Conservation (phyloP, 768 basidiomycete species). For the Lactarius sanguifluus region DNA sequence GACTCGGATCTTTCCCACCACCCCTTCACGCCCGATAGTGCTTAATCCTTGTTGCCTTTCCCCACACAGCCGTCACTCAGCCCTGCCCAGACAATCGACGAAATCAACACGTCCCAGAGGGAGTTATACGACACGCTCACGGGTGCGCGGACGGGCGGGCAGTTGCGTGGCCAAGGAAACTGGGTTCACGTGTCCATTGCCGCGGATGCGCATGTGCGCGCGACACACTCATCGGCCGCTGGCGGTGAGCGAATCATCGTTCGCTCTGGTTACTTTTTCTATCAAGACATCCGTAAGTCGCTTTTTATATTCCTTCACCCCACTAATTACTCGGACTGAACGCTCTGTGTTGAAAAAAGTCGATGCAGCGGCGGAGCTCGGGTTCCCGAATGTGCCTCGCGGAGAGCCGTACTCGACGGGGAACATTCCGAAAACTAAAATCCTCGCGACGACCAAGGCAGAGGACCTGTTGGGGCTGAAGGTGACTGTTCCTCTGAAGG, state of each 20-base stretch:
- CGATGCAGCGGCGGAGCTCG: constrained; percentile 16
- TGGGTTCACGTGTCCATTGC: constrained; percentile 14
- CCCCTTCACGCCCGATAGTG: background rate
- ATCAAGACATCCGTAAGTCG: constrained; percentile 18
- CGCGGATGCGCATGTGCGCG: constrained; percentile 22
- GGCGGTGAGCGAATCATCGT: constrained; percentile 24
- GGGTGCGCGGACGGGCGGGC: constrained; percentile 5
- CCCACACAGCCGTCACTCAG: constrained; percentile 35
- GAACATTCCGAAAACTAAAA: background rate
- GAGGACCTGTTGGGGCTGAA: constrained; percentile 16
- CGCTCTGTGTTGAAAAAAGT: background rate
- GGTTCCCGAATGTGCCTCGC: constrained; percentile 10
- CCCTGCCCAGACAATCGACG: constrained; percentile 19
- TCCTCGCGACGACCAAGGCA: constrained; percentile 6
- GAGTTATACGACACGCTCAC: constrained; percentile 17
- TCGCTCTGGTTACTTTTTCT: constrained; percentile 11
- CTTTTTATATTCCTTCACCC: too few species aligned
- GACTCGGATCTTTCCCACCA: background rate
- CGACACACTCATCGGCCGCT: constrained; percentile 1
- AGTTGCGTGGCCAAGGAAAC: constrained; percentile 1
- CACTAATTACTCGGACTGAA: background rate
- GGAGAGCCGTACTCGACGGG: constrained; percentile 17
- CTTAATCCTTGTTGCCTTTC: background rate
- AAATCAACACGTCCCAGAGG: constrained; percentile 24
- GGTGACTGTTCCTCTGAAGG: constrained; percentile 5